Base-by-base conservation (phyloP, 139 green algal genomes). In the Micromonas pusilla region DNA sequence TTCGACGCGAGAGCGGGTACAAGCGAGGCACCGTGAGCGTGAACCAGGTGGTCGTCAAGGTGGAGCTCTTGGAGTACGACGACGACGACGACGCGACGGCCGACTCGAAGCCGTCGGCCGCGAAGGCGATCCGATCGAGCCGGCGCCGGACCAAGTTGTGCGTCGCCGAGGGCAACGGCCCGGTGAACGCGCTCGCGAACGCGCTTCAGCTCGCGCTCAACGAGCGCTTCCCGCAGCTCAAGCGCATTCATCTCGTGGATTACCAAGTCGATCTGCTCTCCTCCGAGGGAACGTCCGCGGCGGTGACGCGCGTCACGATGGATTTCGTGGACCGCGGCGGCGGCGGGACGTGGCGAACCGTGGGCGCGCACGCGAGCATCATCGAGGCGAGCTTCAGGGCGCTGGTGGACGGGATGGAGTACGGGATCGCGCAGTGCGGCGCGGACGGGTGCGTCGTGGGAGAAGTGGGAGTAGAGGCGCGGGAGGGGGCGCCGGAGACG, bases 301-400 rank as follows among this genome's bases (percentile, higher is more conserved):
- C 77, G n/a, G 87, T 73, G 52, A 87, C 83, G 1, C 71, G 82
- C 2, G 83, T 87, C 6, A 87, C 82, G 28, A 87, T 84, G 30
- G 77, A 86, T 39, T 87, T 87, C 34, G 26, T 9, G 25, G 76
- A 87, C 34, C 9, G 23, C 39, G 31, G 64, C 36, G 28, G 20
- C 25, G 39, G 26, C 25, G 63, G 34, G 77, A 73, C 26, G 16
- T 71, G 72, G 73, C n/a, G 32, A 52, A 64, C 78, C 52, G 78
- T 86, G 26, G 83, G 83, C 25, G 83, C 83, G n/a, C 81, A 87
- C 72, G 72, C 82, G 13, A 75, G 33, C 37, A 87, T 87, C 34
- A 79, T 87, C 30, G 83, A 87, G 66, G 77, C 83, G 19, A 83
- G 66, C 20, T 87, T 87, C 70, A 65, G 82, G 6, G 83, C 83